phyloP scores from a whole-genome alignment of 371 early-diverging fungal species.

The Mucor indicus region DNA sequence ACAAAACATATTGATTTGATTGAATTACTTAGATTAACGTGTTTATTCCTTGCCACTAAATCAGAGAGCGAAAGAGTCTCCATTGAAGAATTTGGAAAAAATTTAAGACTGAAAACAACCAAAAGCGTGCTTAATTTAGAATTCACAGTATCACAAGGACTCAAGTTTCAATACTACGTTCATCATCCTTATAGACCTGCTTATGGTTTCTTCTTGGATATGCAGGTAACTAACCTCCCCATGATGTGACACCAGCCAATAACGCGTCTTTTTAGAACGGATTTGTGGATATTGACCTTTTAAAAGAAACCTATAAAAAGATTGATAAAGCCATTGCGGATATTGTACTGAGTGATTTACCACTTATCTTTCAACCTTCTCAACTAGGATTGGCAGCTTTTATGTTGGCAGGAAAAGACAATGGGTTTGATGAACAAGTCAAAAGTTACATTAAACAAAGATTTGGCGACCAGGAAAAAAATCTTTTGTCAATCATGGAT shows the following conservation, averaged over 20 bases:
- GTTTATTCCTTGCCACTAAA: constrained; percentile 85
- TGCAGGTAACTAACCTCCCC: constrained; percentile 54
- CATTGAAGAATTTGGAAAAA: constrained; percentile 70
- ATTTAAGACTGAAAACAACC: constrained; percentile 27
- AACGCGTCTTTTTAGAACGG: constrained; percentile 5
- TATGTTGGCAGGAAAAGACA: constrained; percentile 61
- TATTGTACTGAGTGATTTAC: constrained; percentile 73
- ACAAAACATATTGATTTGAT: neutral
- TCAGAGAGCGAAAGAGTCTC: constrained; percentile 76
- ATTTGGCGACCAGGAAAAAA: constrained; percentile 30
- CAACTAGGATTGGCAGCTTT: constrained; percentile 85
- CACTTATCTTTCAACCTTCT: constrained; percentile 77
- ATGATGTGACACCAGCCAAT: neutral
- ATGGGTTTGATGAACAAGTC: constrained; percentile 38
- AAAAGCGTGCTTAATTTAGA: constrained; percentile 60
- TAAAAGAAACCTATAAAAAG: constrained; percentile 58
- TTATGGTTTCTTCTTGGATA: constrained; percentile 82
- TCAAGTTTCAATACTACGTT: constrained; percentile 81
- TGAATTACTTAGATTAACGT: constrained; percentile 59
- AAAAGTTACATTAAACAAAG: constrained; percentile 31
- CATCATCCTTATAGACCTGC: constrained; percentile 84
- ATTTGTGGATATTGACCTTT: constrained; percentile 36
- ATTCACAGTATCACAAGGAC: constrained; percentile 74
- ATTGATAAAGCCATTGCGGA: constrained; percentile 45
- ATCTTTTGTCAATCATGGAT: constrained; percentile 36